Conservation (phyloP, 345 rosid species). For the Melaleuca quinquenervia region DNA sequence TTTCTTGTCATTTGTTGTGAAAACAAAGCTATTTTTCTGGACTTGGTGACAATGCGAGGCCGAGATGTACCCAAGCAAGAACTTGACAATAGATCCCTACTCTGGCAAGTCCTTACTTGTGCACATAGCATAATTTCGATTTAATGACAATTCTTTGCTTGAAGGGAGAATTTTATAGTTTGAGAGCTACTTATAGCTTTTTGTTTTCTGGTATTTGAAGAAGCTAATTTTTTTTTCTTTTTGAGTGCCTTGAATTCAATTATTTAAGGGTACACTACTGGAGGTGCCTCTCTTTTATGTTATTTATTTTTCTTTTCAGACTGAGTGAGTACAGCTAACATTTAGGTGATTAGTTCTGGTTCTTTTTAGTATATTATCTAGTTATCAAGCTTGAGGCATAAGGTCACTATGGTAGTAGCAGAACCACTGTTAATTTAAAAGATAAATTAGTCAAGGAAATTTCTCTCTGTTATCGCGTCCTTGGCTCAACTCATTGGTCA, state of each 20-base stretch:
- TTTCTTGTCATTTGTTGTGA: conserved; percentile 88
- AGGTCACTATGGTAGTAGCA: neutral
- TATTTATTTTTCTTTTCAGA: neutral
- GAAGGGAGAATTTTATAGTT: neutral
- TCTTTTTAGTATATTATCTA: neutral
- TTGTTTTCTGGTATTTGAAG: neutral
- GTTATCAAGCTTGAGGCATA: neutral
- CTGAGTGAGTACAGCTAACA: neutral
- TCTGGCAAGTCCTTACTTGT: conserved; percentile 39
- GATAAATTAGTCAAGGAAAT: neutral
- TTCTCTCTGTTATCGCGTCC: conserved; percentile 5
- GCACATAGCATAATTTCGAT: neutral
- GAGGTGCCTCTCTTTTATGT: neutral
- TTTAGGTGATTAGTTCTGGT: neutral
- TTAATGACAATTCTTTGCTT: neutral
- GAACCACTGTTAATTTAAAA: neutral
- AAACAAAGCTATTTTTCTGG: conserved; percentile 89
- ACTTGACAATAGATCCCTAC: conserved; percentile 80
- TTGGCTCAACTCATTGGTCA: neutral
- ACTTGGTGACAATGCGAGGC: conserved; percentile 91
- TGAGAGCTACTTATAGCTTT: neutral
- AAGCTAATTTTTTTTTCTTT: neutral
- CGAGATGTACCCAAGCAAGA: conserved; percentile 94
- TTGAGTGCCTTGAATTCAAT: neutral
- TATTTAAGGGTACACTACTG: neutral